Conservation (phyloP, 129 eudicot genomes). For the carrot (Daucus carota) region DH1_v3.0 NC_030382.2:33373501-33374000, state of each 20-base stretch:
- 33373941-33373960: no score
- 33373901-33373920: no score
- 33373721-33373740: background rate
- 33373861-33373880: no score
- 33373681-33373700: constrained; percentile 1
- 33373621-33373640: background rate
- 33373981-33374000: no score
- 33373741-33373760: background rate
- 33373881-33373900: no score
- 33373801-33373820: no score
- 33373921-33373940: no score
- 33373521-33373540: background rate
- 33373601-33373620: background rate
- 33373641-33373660: background rate
- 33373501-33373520: background rate
- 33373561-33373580: background rate
- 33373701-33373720: background rate
- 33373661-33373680: background rate
- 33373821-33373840: no score
- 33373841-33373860: no score
- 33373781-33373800: no score
- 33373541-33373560: background rate
- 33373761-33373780: background rate
- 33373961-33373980: no score
- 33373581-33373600: background rate